A percentile compares a stretch with the other conserved stretches of the same genome.
Conservation (phyloP, 2,329 filamentous ascomycete species). For the Sclerotinia trifoliorum region DNA sequence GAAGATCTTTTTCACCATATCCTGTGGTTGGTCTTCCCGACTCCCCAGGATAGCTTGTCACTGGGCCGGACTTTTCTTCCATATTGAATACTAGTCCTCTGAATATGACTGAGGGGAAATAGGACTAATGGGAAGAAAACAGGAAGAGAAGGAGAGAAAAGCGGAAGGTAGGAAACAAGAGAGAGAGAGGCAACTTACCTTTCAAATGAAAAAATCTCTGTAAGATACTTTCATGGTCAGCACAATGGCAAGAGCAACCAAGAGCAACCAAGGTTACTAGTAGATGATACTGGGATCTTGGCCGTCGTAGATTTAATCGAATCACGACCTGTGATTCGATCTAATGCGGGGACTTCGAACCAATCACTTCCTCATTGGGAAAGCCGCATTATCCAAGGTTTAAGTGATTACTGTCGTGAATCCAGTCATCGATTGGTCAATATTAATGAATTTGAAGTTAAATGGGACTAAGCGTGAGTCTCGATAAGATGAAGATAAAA, state of each 20-base stretch:
- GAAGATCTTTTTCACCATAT: slow-evolving; percentile 23
- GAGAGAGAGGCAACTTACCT: background rate
- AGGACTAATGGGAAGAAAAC: background rate
- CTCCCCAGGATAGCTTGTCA: slow-evolving; percentile 15
- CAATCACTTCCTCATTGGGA: slow-evolving; percentile 4
- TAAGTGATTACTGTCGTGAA: background rate
- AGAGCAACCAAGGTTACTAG: background rate
- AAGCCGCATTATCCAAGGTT: background rate
- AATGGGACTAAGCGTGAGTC: background rate
- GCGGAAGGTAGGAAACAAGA: background rate
- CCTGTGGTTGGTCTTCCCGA: slow-evolving; percentile 24
- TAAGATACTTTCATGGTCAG: background rate
- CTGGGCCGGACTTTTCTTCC: slow-evolving; percentile 25
- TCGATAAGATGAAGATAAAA: slow-evolving; percentile 12
- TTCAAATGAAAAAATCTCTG: background rate
- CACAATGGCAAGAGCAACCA: background rate
- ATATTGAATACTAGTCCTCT: background rate
- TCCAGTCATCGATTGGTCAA: background rate
- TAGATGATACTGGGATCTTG: background rate
- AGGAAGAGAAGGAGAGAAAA: background rate
- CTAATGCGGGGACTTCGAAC: background rate
- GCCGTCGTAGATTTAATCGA: background rate
- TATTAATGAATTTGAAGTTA: background rate
- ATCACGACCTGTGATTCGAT: background rate
- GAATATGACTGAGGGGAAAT: background rate